Evolutionary conservation across 139 green algal genomes (phyloP).

Genomic region (Nannochloris sp.): DNA sequence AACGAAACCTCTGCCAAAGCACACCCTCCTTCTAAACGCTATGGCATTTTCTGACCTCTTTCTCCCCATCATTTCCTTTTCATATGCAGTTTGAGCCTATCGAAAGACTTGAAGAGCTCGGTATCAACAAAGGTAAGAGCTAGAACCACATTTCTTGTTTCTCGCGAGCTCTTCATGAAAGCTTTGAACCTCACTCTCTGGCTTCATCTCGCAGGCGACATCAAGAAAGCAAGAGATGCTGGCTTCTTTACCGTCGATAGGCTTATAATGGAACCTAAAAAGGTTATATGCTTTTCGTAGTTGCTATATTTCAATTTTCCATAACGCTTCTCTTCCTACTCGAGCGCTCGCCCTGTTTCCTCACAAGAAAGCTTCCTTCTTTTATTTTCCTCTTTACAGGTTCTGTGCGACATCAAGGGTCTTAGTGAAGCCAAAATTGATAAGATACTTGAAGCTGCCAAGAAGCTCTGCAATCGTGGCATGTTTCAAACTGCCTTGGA

Average conservation of each 20-base stretch:
- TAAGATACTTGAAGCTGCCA: slow-evolving; percentile 77
- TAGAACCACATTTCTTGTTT: background rate
- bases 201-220: slow-evolving; percentile 42
- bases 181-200: background rate
- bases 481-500: slow-evolving; percentile 30
- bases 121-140: slow-evolving; percentile 47
- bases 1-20: no score
- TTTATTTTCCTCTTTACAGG: slow-evolving; percentile 30
- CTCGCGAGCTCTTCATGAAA: background rate
- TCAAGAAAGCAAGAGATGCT: slow-evolving; percentile 88
- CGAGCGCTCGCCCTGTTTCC: background rate
- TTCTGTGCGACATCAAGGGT: slow-evolving; percentile 80
- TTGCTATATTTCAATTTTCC: background rate
- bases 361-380: background rate
- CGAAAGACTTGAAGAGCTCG: slow-evolving; percentile 60
- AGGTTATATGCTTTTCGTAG: slow-evolving; percentile 52
- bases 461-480: slow-evolving; percentile 30
- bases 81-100: slow-evolving; percentile 40
- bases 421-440: slow-evolving; percentile 90
- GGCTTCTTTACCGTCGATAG: slow-evolving; percentile 69
- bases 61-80: no score
- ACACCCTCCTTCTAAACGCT: no score
- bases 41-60: no score
- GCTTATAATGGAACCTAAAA: slow-evolving; percentile 74
- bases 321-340: background rate